These are phyloP conservation scores for Diaporthe citriasiana DNA, from an alignment of 2,329 filamentous ascomycete species.

Conservation along the genomic window DNA sequence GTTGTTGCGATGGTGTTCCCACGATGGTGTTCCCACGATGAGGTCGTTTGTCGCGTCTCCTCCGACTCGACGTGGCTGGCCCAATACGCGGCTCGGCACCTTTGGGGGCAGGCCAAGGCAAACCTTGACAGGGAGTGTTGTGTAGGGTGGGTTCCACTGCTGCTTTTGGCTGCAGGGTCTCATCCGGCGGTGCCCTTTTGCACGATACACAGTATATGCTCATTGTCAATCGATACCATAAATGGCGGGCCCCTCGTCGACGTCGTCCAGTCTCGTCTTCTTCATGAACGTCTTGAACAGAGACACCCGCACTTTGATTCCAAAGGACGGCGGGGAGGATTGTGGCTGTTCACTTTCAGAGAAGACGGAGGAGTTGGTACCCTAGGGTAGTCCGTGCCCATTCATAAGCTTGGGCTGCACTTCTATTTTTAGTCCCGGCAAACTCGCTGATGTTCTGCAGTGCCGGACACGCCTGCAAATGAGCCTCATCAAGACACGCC, in stretches of 20 bases:
- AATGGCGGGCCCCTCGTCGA: background rate
- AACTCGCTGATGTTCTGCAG: background rate
- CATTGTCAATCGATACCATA: conserved; percentile 2
- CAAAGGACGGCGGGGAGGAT: background rate
- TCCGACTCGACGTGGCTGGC: conserved; percentile 8
- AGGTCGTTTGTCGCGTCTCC: conserved; percentile 17
- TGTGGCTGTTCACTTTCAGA: conserved; percentile 19
- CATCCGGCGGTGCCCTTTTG: background rate
- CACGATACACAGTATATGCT: conserved; percentile 20
- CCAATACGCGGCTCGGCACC: background rate
- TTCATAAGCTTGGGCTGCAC: background rate
- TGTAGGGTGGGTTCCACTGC: conserved; percentile 23
- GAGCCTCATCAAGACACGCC: conserved; percentile 35
- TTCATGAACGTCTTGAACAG: background rate
- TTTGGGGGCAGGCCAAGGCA: background rate
- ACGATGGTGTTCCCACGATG: background rate
- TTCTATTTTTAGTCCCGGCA: conserved; percentile 13
- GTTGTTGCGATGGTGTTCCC: background rate
- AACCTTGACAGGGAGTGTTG: background rate
- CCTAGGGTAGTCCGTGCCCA: background rate
- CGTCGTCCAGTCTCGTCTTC: background rate
- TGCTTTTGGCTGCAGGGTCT: conserved; percentile 22
- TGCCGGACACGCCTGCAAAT: conserved; percentile 11
- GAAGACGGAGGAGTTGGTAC: too few species aligned
- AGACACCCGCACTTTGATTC: background rate